Conservation (phyloP, 768 basidiomycete species). For the Phylloporus arenicola region DNA sequence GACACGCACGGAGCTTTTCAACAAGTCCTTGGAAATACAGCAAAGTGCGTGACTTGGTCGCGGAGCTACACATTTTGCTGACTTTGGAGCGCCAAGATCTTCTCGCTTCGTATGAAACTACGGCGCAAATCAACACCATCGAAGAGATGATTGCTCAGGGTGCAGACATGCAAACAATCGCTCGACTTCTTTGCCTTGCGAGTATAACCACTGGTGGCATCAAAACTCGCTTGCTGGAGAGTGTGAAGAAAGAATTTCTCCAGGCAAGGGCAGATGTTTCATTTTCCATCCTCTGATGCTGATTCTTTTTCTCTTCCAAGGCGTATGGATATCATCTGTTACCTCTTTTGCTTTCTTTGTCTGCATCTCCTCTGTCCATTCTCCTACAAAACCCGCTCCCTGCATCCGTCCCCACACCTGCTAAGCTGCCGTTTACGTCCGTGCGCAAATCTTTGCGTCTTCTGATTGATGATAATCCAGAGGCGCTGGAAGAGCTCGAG, state of each 20-base stretch:
- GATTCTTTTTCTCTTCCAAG: slow-evolving; percentile 33
- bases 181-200: slow-evolving; percentile 81
- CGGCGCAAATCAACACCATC: slow-evolving; percentile 75
- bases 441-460: slow-evolving; percentile 83
- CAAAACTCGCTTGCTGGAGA: slow-evolving; percentile 81
- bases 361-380: slow-evolving; percentile 61
- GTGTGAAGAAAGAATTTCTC: slow-evolving; percentile 84
- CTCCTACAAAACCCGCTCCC: slow-evolving; percentile 67
- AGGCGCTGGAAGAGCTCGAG: slow-evolving; percentile 75
- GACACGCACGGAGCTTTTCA: slow-evolving; percentile 84
- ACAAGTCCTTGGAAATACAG: slow-evolving; percentile 89
- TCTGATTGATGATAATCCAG: slow-evolving; percentile 83
- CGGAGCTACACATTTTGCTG: slow-evolving; percentile 4
- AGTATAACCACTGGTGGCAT: slow-evolving; percentile 82
- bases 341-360: slow-evolving; percentile 61
- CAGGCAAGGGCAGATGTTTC: slow-evolving; percentile 45
- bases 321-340: slow-evolving; percentile 73
- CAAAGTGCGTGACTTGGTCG: slow-evolving; percentile 58
- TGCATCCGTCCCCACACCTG: slow-evolving; percentile 37
- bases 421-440: slow-evolving; percentile 65
- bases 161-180: slow-evolving; percentile 69
- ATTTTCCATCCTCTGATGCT: not conserved
- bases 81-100: slow-evolving; percentile 52
- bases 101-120: slow-evolving; percentile 86
- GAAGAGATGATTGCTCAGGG: slow-evolving; percentile 90